phyloP scores from a whole-genome alignment of 208 protist genomes.

The Trypanosoma lewisi region DNA sequence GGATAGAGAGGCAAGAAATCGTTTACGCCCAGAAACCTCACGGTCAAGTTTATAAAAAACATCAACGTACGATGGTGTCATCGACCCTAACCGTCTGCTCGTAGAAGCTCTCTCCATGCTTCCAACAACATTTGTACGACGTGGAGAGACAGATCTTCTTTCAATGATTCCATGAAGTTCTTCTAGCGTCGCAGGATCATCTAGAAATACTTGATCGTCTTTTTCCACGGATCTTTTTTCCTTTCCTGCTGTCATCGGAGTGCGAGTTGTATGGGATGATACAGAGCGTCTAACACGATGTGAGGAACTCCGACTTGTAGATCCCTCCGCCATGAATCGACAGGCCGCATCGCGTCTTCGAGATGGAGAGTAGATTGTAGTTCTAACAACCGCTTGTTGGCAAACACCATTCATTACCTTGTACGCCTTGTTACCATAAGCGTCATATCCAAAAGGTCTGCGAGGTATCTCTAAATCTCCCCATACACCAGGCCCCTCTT shows the following conservation, averaged over 20 bases:
- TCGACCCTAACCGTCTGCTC: neutral
- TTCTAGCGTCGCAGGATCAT: conserved; percentile 1
- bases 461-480: conserved; percentile 14
- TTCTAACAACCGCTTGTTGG: neutral
- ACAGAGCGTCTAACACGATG: neutral
- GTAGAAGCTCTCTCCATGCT: neutral
- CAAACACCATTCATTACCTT: neutral
- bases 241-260: neutral
- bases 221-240: neutral
- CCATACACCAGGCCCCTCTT: conserved; percentile 72
- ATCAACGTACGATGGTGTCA: conserved; percentile 43
- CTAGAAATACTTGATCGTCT: neutral
- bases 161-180: conserved; percentile 3
- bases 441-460: conserved; percentile 31
- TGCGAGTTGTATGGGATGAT: neutral
- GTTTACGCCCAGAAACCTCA: conserved; percentile 7
- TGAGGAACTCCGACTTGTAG: neutral
- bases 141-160: neutral
- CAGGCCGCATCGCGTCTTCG: conserved; percentile 12
- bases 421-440: conserved; percentile 13
- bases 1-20: conserved; percentile 16
- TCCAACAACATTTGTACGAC: neutral
- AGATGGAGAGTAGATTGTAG: conserved; percentile 15
- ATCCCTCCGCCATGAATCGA: conserved; percentile 25
- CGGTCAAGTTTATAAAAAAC: conserved; percentile 38